Evolutionary conservation across 495 filamentous ascomycete species (phyloP).

Genomic region (Paragyromitra xinjiangensis): DNA sequence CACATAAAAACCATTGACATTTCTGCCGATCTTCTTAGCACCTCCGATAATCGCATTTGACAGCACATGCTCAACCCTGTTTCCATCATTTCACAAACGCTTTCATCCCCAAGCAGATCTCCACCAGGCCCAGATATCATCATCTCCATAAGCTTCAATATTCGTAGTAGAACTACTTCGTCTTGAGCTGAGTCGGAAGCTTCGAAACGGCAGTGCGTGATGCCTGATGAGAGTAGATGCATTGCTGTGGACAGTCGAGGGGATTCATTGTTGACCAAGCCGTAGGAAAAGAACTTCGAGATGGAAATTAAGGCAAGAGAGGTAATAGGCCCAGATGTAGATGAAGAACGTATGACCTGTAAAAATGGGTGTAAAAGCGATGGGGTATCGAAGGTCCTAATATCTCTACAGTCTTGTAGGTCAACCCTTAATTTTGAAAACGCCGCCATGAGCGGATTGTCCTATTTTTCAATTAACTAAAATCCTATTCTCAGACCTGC

Average conservation of each 20-base stretch:
- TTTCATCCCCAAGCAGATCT: conserved; percentile 90
- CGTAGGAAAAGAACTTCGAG: conserved; percentile 96
- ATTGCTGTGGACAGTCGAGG: conserved; percentile 88
- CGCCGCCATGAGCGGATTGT: conserved; percentile 95
- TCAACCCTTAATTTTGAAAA: conserved; percentile 91
- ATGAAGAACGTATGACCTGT: conserved; percentile 95
- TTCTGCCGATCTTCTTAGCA: conserved; percentile 88
- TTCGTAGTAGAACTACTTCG: conserved; percentile 91
- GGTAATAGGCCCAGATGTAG: conserved; percentile 94
- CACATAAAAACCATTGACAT: conserved; percentile 99
- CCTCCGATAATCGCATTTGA: conserved; percentile 87
- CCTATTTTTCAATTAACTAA: conserved; percentile 59
- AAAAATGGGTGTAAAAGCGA: conserved; percentile 93
- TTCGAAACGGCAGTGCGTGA: conserved; percentile 98
- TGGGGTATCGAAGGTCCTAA: conserved; percentile 86
- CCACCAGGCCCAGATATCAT: conserved; percentile 95
- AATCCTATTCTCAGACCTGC: background rate
- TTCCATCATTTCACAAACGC: conserved; percentile 99
- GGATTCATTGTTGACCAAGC: conserved; percentile 81
- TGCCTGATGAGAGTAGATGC: conserved; percentile 92
- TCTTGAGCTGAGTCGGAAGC: conserved; percentile 93
- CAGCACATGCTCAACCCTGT: conserved; percentile 97
- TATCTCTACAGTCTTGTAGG: conserved; percentile 92
- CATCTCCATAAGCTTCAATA: conserved; percentile 96
- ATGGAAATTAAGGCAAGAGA: conserved; percentile 94